A percentile compares a stretch with the other conserved stretches of the same genome.
Evolutionary conservation across 1,284 basidiomycete species (phyloP).

Genomic region (Pyrrhoderma lamaoense): DNA sequence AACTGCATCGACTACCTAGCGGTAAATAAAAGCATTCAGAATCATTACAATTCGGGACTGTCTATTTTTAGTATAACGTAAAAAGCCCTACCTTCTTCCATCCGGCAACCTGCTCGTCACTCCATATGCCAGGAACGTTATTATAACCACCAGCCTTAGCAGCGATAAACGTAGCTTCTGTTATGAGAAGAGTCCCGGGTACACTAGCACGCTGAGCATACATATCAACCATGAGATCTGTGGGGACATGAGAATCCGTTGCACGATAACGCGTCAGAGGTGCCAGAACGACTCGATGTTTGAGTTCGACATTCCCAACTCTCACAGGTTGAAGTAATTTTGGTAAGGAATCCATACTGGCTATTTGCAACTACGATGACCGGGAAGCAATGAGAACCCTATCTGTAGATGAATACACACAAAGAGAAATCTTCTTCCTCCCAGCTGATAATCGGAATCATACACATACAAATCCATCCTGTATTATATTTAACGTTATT

Average conservation of each 20-base stretch:
- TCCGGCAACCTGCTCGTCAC: slow-evolving; percentile 24
- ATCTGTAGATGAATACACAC: too few relatives aligned
- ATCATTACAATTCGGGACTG: neutral
- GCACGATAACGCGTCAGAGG: slow-evolving; percentile 30
- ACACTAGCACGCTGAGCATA: slow-evolving; percentile 26
- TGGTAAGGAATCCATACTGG: neutral
- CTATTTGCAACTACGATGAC: too few relatives aligned
- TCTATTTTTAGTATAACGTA: neutral
- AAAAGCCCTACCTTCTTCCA: slow-evolving; percentile 26
- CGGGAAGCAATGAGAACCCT: too few relatives aligned
- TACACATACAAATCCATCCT: too few relatives aligned
- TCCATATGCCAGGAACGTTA: slow-evolving; percentile 25
- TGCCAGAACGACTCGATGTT: slow-evolving; percentile 28
- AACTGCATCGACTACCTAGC: slow-evolving; percentile 30
- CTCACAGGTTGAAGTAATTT: slow-evolving; percentile 27
- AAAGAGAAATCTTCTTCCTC: too few relatives aligned
- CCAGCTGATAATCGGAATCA: too few relatives aligned
- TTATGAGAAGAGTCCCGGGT: slow-evolving; percentile 27
- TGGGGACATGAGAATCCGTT: slow-evolving; percentile 20
- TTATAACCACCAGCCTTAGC: slow-evolving; percentile 18
- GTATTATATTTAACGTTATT: too few relatives aligned
- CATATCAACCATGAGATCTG: slow-evolving; percentile 22
- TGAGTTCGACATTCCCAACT: slow-evolving; percentile 24
- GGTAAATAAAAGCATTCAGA: neutral
- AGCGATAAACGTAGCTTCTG: slow-evolving; percentile 28